Base-by-base conservation (phyloP, 116 monocot genomes). In the Dioscorea cayenensis region DNA sequence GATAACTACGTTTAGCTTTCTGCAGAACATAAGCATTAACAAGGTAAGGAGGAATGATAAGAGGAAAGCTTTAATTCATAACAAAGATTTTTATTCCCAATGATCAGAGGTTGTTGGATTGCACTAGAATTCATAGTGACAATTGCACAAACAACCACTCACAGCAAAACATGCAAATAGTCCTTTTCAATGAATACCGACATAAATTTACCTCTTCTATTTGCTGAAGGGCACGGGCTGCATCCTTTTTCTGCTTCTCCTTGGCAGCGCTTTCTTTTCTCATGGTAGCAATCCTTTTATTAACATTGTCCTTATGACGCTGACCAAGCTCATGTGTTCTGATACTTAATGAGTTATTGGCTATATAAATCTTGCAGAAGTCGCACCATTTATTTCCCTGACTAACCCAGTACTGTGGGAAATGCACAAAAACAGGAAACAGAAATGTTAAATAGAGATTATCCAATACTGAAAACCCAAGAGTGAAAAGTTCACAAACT, bases 301-400 rank as follows among this genome's bases (percentile, higher is more conserved):
- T 37, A 62, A 93, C 90, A 88, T 78, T 93, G 68, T 97, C 97
- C 71, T 93, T 97, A 76, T 97, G 97, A 36, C 93, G 90, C 70
- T 82, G 79, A 68, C 93, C 97, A 66, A 97, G 78, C 50, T 97
- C 97, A 86, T 93, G 93, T 14, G 83, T 97, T 78, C 93, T 84
- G 66, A 97, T 90, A 80, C 90, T 93, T 73, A 83, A 75, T 6
- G 90, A 83, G 55, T 90, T 97, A 70, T 97, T 92, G 35, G 97
- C 38, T 71, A 97, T 88, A 76, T 82, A 97, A 25, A 97, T 97
- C 78, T 97, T 97, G 81, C 97, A 93, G 49, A 93, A 97, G 51
- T 97, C 93, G 23, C 97, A 97, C 97, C 97, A 97, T 90, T 97
- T 97, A 64, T 93, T 97, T 73, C 93, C 97, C 69, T 93, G 97